Evolutionary conservation across 148 eudicot genomes (phyloP).

Genomic region (Vaccinium corymbosum): DNA sequence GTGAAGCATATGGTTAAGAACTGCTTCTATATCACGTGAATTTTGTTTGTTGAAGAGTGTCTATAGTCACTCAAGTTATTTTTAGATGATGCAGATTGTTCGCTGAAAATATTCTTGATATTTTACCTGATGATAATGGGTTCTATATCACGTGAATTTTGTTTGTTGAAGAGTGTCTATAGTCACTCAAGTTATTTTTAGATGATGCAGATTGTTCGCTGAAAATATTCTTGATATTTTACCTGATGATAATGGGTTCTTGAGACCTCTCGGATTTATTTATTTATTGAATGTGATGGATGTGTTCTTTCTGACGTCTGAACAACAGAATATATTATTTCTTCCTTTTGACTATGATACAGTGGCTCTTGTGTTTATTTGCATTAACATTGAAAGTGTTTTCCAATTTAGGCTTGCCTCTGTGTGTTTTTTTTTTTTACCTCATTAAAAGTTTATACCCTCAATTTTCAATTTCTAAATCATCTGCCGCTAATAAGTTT

Average conservation of each 20-base stretch:
- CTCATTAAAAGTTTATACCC: not conserved
- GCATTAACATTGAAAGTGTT: not conserved
- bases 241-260: not conserved
- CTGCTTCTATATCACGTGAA: constrained; percentile 17
- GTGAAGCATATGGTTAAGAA: constrained; percentile 34
- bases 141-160: not conserved
- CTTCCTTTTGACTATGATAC: not conserved
- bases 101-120: not conserved
- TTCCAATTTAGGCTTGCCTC: not conserved
- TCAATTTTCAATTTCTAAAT: not conserved
- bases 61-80: not conserved
- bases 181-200: not conserved
- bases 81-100: not conserved
- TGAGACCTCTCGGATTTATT: constrained; percentile 8
- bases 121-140: constrained; percentile 2
- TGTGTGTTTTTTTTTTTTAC: not conserved
- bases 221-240: constrained; percentile 3
- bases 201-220: not conserved
- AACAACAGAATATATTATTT: not conserved
- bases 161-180: not conserved
- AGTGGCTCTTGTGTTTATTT: not conserved
- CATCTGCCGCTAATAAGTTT: not conserved
- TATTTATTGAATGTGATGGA: not conserved
- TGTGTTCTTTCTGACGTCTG: not conserved
- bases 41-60: constrained; percentile 1